These are phyloP conservation scores for Pseudisothecium myosuroides DNA, from an alignment of 225 moss, liverwort and hornwort species.

Conservation along the genomic window DNA sequence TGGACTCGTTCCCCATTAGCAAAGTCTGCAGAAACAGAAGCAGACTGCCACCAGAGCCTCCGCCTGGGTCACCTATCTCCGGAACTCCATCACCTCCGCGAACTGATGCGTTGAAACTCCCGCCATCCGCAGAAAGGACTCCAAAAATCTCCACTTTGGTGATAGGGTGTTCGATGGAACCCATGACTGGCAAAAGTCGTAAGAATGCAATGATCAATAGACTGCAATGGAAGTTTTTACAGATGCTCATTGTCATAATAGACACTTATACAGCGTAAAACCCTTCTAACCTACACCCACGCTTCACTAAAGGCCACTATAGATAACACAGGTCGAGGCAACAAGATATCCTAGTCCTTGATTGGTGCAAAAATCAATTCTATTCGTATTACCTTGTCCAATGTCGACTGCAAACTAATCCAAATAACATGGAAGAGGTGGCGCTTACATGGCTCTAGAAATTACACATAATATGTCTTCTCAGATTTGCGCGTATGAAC, in stretches of 20 bases:
- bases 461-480: neutral
- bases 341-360: neutral
- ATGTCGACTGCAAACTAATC: neutral
- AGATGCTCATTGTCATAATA: neutral
- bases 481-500: neutral
- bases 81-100: neutral
- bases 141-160: constrained; percentile 74
- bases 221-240: neutral
- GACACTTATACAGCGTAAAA: neutral
- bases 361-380: neutral
- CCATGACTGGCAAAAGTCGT: constrained; percentile 53
- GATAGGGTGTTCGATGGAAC: constrained; percentile 83
- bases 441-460: neutral
- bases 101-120: constrained; percentile 26
- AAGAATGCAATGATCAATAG: neutral
- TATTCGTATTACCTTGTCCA: neutral
- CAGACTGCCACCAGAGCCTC: constrained; percentile 93
- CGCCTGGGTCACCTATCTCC: constrained; percentile 69
- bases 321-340: neutral
- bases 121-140: constrained; percentile 74
- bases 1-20: constrained; percentile 64
- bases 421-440: neutral
- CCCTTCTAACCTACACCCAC: neutral
- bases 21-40: constrained; percentile 84
- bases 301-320: neutral